phyloP scores from a whole-genome alignment of 2,329 filamentous ascomycete species.

The Fusarium sp. region DNA sequence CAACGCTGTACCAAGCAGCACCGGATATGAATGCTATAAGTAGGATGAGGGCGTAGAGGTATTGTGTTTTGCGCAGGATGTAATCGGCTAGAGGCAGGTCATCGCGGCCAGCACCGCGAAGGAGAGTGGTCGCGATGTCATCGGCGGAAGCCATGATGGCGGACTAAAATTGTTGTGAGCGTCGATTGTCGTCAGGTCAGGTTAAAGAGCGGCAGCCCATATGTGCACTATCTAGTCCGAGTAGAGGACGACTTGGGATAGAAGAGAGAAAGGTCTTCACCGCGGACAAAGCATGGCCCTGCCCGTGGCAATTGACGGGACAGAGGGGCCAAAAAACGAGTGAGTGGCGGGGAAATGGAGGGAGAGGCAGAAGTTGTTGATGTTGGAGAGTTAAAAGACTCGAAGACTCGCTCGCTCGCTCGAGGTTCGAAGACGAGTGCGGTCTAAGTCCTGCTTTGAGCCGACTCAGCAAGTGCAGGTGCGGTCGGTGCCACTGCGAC shows the following conservation, averaged over 20 bases:
- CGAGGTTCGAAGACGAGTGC: slow-evolving; percentile 45
- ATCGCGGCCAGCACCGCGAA: slow-evolving; percentile 40
- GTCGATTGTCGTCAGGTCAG: slow-evolving; percentile 34
- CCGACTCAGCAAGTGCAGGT: slow-evolving; percentile 44
- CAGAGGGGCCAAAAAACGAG: slow-evolving; percentile 39
- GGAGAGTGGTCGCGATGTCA: slow-evolving; percentile 46
- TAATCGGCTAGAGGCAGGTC: slow-evolving; percentile 52
- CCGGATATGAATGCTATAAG: slow-evolving; percentile 63
- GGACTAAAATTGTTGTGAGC: slow-evolving; percentile 45
- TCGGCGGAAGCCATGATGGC: slow-evolving; percentile 52
- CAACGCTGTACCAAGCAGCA: slow-evolving; percentile 64
- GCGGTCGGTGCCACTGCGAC: slow-evolving; percentile 36
- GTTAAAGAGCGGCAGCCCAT: slow-evolving; percentile 40
- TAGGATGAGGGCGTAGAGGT: slow-evolving; percentile 64
- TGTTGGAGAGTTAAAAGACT: slow-evolving; percentile 43
- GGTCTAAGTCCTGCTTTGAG: slow-evolving; percentile 46
- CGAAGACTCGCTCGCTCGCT: slow-evolving; percentile 6
- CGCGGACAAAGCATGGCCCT: slow-evolving; percentile 54
- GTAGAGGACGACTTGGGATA: slow-evolving; percentile 28
- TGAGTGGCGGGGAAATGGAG: slow-evolving; percentile 39
- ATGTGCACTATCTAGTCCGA: slow-evolving; percentile 34
- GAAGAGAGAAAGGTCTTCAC: slow-evolving; percentile 47
- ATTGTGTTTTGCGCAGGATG: slow-evolving; percentile 60
- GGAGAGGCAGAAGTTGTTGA: slow-evolving; percentile 43
- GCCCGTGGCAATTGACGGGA: slow-evolving; percentile 51